Evolutionary conservation across 1,284 basidiomycete genomes (phyloP), one percentile per base, ranked within the genome.

Genomic region (Sanghuangporus weigelae): DNA sequence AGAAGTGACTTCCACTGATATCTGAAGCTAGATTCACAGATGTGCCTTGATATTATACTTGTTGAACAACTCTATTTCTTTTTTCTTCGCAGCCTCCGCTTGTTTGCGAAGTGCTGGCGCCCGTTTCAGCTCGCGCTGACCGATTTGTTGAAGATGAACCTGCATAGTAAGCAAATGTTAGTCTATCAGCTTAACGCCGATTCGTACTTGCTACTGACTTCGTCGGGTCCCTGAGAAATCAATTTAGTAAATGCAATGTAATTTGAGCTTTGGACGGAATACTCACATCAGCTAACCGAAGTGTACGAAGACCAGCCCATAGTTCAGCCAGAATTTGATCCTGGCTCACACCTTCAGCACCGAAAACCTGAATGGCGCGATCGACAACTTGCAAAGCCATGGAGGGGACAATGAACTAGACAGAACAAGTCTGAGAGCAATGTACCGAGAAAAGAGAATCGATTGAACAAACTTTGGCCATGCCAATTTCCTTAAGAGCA

Each of bases 141-240:
- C 95, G 59, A 97, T 90, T 77, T 98, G 96, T 75, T 96, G 93
- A 59, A 96, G 89, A 75, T 98, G 96, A 5, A 98, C 93, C 83
- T 92, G 66, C 14, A 57, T 51, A 42, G 12, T n/a, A 46, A 46
- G 8, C 16, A 46, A 46, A 19, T 14, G 21, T 7, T 31, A 31
- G 26, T 31, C 26, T 7, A 19, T 46, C 40, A 42, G 40, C 40
- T 42, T 12, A 3, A n/a, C 6, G 40, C 40, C 11, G 40, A 42
- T 3, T 42, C 40, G 12, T 11, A 3, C 40, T 42, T 42, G 40
- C 40, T 42, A 46, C 44, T 49, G 54, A 84, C 86, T 68, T 87
- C 93, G 73, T 96, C 94, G 50, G 93, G 94, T 36, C 95, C 93
- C 91, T 93, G 68, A 14, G 63, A 62, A 59, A 63, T 57, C 36